phyloP scores from a whole-genome alignment of 2,329 filamentous ascomycete species.

The Xylariales sp. region DNA sequence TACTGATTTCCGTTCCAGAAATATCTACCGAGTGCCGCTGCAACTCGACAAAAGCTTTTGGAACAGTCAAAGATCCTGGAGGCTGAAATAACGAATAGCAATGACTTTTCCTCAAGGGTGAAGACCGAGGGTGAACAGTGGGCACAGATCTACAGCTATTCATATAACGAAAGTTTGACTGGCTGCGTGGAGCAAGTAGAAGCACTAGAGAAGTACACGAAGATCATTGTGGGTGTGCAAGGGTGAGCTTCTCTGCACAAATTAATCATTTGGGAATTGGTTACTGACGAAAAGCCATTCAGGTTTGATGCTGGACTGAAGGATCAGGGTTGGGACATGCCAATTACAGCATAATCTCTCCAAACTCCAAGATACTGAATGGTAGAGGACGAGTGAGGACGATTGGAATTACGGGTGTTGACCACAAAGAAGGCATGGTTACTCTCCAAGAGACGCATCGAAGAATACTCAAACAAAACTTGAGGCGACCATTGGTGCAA shows the following conservation, averaged over 20 bases:
- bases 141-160: slow-evolving; percentile 54
- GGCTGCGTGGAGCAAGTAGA: slow-evolving; percentile 51
- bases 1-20: slow-evolving; percentile 22
- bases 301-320: too few species aligned
- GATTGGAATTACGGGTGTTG: too few species aligned
- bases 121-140: slow-evolving; percentile 39
- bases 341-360: too few species aligned
- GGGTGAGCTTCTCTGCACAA: slow-evolving; percentile 30
- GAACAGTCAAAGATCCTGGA: slow-evolving; percentile 47
- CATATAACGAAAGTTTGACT: slow-evolving; percentile 48
- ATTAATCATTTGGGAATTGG: too few species aligned
- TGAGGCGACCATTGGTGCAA: too few species aligned
- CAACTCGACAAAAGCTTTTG: slow-evolving; percentile 46
- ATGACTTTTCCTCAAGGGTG: slow-evolving; percentile 15
- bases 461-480: too few species aligned
- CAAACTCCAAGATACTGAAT: too few species aligned
- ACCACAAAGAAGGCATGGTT: too few species aligned
- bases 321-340: too few species aligned
- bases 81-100: slow-evolving; percentile 24
- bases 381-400: too few species aligned
- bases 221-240: slow-evolving; percentile 53
- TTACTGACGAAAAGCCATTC: too few species aligned
- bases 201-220: slow-evolving; percentile 51
- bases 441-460: too few species aligned
- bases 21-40: slow-evolving; percentile 53